Evolutionary conservation across 2,329 filamentous ascomycete species (phyloP), one percentile per base, ranked within the genome.

Genomic region (Tolypocladium guangdongense): DNA sequence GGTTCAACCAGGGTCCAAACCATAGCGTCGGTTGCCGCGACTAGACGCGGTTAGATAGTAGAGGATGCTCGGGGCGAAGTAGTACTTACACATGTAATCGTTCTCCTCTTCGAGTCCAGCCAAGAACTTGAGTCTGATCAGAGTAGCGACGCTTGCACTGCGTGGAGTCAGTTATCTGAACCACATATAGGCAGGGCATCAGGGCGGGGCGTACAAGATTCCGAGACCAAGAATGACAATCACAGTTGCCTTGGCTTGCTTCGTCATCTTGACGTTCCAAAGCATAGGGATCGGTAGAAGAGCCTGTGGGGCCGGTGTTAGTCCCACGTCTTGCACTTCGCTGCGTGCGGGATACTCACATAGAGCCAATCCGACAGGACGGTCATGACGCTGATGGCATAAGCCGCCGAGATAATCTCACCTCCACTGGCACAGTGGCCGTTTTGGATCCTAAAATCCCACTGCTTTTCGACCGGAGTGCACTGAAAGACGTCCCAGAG

Each of bases 1-100:
- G 78, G 77, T 59, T 81, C 78, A 52, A 81, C 67, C n/a, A 81
- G 65, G 11, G 76, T 80, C 78, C 78, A 81, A 7, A 80, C 69
- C 72, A 78, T 77, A 37, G 77, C 72, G 55, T 78, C 68, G 4
- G 77, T 80, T 24, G 71, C 74, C 51, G 71, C 69, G 60, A 70
- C 76, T 78, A 47, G 10, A 36, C 1, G 20, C 18, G 8, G 49
- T 68, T 49, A 65, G 46, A 35, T 20, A 6, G 11, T 20, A 16
- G 11, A 27, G 14, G 18, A 11, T 24, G 7, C 22, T 32, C 3
- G 5, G 60, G 24, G 30, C 20, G 7, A 11, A 43, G 37, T 20
- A 18, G 16, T 16, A 56, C 73, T 57, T 70, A 79, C 77, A 77
- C 35, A 79, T 62, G 18, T 80, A 71, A 58, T 80, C 75, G 7